A percentile compares a stretch with the other conserved stretches of the same genome.
These are phyloP conservation scores for Scedosporium boydii DNA, from an alignment of 2,329 filamentous ascomycete genomes.

Conservation along the genomic window DNA sequence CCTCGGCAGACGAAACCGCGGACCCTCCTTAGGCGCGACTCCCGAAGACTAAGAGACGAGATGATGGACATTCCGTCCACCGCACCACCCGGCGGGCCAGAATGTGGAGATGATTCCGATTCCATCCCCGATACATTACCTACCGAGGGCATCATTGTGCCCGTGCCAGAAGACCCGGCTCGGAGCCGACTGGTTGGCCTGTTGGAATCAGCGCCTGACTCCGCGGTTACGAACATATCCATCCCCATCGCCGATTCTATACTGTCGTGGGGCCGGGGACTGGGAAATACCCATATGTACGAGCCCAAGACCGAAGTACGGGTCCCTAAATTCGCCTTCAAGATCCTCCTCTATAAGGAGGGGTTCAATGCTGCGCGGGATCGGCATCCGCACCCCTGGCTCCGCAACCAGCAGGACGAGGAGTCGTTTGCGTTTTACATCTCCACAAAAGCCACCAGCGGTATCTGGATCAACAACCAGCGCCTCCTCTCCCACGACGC, in stretches of 20 bases:
- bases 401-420: constrained; percentile 20
- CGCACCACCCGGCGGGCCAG: constrained; percentile 9
- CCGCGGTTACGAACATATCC: constrained; percentile 51
- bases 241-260: constrained; percentile 58
- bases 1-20: background rate
- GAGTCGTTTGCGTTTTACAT: constrained; percentile 62
- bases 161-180: constrained; percentile 19
- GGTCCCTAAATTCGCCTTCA: constrained; percentile 74
- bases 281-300: constrained; percentile 59
- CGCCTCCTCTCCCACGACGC: constrained; percentile 47
- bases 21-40: constrained; percentile 15
- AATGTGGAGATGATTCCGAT: constrained; percentile 13
- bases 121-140: constrained; percentile 26
- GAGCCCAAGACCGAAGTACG: constrained; percentile 52
- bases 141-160: constrained; percentile 25
- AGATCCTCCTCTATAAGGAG: constrained; percentile 64
- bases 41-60: constrained; percentile 15
- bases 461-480: constrained; percentile 70
- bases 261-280: constrained; percentile 68
- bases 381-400: constrained; percentile 32
- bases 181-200: constrained; percentile 48
- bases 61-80: constrained; percentile 15
- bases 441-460: constrained; percentile 66
- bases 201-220: constrained; percentile 56
- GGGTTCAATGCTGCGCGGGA: constrained; percentile 52